These are phyloP conservation scores for Coelastrella sp. DNA, from an alignment of 139 green algal genomes.

Conservation along the genomic window DNA sequence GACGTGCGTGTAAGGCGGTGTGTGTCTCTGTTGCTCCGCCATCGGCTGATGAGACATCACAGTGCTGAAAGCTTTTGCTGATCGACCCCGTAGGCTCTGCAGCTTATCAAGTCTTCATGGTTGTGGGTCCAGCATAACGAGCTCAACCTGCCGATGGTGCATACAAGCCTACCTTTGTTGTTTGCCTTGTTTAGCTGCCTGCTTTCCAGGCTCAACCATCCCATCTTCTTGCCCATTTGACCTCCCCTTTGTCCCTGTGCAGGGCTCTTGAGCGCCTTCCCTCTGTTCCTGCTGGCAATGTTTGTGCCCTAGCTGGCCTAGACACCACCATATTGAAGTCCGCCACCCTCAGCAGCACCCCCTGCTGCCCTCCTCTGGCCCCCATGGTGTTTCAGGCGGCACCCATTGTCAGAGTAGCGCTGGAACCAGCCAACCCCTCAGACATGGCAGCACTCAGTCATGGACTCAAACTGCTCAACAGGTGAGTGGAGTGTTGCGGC, in stretches of 20 bases:
- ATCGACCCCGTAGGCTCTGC: too few relatives aligned
- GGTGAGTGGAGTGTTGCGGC: too few relatives aligned
- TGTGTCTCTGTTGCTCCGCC: too few relatives aligned
- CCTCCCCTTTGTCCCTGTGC: neutral
- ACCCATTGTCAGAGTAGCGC: slow-evolving; percentile 93
- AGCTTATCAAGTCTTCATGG: too few relatives aligned
- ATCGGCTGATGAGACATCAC: too few relatives aligned
- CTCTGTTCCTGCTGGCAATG: slow-evolving; percentile 89
- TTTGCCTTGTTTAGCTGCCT: too few relatives aligned
- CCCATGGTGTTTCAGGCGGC: slow-evolving; percentile 94
- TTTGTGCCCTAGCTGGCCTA: slow-evolving; percentile 90
- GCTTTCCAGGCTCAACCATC: too few relatives aligned
- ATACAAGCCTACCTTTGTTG: too few relatives aligned
- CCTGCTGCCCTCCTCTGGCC: slow-evolving; percentile 79
- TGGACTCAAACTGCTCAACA: slow-evolving; percentile 94
- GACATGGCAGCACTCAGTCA: slow-evolving; percentile 85
- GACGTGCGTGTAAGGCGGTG: too few relatives aligned
- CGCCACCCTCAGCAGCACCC: slow-evolving; percentile 87
- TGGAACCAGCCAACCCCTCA: slow-evolving; percentile 84
- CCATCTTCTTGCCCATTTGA: neutral
- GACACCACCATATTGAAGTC: slow-evolving; percentile 90
- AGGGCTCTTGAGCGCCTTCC: slow-evolving; percentile 61
- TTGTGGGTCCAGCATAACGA: too few relatives aligned
- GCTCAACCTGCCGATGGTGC: too few relatives aligned
- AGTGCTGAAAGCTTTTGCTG: too few relatives aligned